Conservation (phyloP, 257 asterid genomes). For the Solanum chilense region DNA sequence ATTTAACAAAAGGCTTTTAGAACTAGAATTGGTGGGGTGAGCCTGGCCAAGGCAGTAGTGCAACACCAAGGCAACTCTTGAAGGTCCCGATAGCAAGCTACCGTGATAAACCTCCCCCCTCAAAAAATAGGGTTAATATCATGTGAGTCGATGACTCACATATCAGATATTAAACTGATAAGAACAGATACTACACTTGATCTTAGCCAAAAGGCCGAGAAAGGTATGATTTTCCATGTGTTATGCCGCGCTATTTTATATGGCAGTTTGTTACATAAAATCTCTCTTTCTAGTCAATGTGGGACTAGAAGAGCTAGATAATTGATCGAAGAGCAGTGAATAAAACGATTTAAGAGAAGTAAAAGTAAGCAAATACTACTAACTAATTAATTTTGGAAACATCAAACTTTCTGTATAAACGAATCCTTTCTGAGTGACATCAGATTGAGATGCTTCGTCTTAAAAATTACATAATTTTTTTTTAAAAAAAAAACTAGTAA, state of each 20-base stretch:
- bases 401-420: no score
- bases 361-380: background rate
- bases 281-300: no score
- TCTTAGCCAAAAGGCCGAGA: conserved; percentile 76
- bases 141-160: background rate
- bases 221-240: conserved; percentile 19
- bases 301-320: no score
- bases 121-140: background rate
- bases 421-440: no score
- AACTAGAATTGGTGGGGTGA: background rate
- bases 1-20: no score
- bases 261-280: background rate
- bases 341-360: no score
- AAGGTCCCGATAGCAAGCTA: background rate
- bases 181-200: conserved; percentile 79
- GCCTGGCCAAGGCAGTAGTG: background rate
- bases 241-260: background rate
- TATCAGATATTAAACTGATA: conserved; percentile 33
- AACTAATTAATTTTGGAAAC: background rate
- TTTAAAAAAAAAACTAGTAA: no score
- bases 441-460: no score
- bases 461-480: no score
- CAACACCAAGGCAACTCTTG: background rate
- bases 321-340: no score
- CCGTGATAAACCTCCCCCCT: background rate